Conservation (phyloP, 495 filamentous ascomycete genomes). For the Penicillium angulare region DNA sequence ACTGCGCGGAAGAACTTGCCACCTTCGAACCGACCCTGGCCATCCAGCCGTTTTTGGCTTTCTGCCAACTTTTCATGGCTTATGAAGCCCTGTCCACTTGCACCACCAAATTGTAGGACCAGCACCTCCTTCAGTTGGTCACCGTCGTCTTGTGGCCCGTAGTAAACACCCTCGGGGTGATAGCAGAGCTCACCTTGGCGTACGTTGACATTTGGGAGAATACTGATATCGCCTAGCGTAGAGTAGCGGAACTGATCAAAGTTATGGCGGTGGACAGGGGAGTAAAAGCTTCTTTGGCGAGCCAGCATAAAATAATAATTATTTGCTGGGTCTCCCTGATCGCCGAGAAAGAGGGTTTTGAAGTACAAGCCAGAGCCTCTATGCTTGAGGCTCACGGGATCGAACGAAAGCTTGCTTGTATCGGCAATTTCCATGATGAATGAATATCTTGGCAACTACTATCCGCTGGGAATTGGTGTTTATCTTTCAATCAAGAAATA, state of each 20-base stretch:
- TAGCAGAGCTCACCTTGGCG: slow-evolving; percentile 13
- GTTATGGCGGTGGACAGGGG: slow-evolving; percentile 11
- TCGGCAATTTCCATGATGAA: slow-evolving; percentile 3
- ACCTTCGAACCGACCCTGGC: slow-evolving; percentile 5
- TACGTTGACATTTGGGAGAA: slow-evolving; percentile 3
- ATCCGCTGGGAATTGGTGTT: too few species aligned
- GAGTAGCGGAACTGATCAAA: slow-evolving; percentile 16
- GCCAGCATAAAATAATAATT: slow-evolving; percentile 7
- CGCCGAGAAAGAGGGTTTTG: slow-evolving; percentile 9
- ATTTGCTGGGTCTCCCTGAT: background rate
- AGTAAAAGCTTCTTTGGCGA: slow-evolving; percentile 9
- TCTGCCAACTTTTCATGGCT: background rate
- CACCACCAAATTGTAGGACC: slow-evolving; percentile 14
- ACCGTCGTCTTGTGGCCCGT: slow-evolving; percentile 11
- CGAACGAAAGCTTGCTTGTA: background rate
- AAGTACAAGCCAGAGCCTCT: slow-evolving; percentile 9
- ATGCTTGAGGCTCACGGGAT: slow-evolving; percentile 5
- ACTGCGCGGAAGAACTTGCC: background rate
- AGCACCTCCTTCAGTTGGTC: slow-evolving; percentile 5
- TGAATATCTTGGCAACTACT: too few species aligned
- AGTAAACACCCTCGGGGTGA: slow-evolving; percentile 11
- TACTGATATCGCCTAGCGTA: background rate
- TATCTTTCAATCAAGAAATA: too few species aligned
- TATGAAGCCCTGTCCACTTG: slow-evolving; percentile 11
- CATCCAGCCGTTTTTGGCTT: background rate